Evolutionary conservation across 2,329 filamentous ascomycete genomes (phyloP).

Genomic region (Pseudocercospora ulei): DNA sequence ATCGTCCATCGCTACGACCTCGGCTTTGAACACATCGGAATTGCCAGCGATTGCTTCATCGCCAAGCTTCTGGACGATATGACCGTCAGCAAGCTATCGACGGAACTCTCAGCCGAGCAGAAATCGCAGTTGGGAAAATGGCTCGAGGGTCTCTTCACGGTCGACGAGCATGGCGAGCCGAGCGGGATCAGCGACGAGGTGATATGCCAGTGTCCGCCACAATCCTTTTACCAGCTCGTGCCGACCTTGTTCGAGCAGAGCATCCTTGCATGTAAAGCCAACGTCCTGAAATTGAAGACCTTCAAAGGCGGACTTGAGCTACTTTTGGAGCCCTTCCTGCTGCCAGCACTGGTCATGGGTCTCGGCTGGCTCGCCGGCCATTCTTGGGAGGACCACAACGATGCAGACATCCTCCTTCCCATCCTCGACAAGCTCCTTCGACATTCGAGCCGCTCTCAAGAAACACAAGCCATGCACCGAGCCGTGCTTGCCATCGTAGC

Average conservation of each 20-base stretch:
- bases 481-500: conserved; percentile 64
- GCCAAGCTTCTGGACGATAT: conserved; percentile 55
- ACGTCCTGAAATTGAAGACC: conserved; percentile 56
- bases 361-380: conserved; percentile 62
- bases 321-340: conserved; percentile 65
- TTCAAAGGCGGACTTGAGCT: conserved; percentile 70
- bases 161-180: conserved; percentile 46
- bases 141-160: conserved; percentile 68
- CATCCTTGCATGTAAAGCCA: conserved; percentile 57
- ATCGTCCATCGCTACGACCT: conserved; percentile 68
- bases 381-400: conserved; percentile 54
- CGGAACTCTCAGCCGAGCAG: conserved; percentile 57
- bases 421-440: conserved; percentile 64
- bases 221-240: conserved; percentile 70
- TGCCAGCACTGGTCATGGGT: conserved; percentile 68
- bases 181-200: conserved; percentile 67
- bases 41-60: conserved; percentile 57
- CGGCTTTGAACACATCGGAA: conserved; percentile 53
- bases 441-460: conserved; percentile 59
- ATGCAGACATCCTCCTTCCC: conserved; percentile 59
- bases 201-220: conserved; percentile 70
- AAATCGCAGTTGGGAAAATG: conserved; percentile 59
- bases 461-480: conserved; percentile 60
- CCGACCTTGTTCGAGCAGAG: conserved; percentile 69
- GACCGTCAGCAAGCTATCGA: conserved; percentile 48